Conservation (phyloP, 768 basidiomycete genomes). For the Hericium rajendrae region DNA sequence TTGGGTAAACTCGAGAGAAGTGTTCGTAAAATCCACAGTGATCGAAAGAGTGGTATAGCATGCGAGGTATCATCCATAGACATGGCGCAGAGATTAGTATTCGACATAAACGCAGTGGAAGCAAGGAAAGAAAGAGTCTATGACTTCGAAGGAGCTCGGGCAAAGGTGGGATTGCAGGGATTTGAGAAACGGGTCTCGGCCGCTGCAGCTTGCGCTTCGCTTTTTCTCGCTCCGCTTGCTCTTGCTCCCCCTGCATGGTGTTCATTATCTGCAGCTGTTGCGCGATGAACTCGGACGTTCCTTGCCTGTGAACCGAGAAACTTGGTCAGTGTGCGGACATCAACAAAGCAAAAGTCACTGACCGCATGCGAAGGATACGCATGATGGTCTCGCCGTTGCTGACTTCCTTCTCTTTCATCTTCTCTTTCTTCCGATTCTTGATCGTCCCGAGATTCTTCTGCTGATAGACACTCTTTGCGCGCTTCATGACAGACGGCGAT, state of each 20-base stretch:
- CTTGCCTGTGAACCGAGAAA: constrained; percentile 37
- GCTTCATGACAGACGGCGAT: constrained; percentile 70
- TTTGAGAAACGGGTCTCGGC: constrained; percentile 26
- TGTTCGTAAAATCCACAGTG: too few relatives aligned
- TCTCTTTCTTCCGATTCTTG: constrained; percentile 86
- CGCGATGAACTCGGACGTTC: constrained; percentile 78
- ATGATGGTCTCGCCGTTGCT: constrained; percentile 83
- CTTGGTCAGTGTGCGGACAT: background rate
- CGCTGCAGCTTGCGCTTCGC: constrained; percentile 53
- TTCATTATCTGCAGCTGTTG: constrained; percentile 79
- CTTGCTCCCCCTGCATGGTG: constrained; percentile 76
- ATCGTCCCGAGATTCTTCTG: constrained; percentile 97
- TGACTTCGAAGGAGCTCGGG: constrained; percentile 14
- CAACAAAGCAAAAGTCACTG: constrained; percentile 15
- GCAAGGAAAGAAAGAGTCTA: background rate
- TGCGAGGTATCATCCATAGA: constrained; percentile 20
- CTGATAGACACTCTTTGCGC: constrained; percentile 85
- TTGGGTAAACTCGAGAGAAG: too few relatives aligned
- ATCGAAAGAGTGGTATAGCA: constrained; percentile 17
- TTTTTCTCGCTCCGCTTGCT: constrained; percentile 54
- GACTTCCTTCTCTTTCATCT: constrained; percentile 69
- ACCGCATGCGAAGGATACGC: constrained; percentile 94
- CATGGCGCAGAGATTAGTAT: background rate
- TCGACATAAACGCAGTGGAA: background rate
- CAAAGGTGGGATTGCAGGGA: constrained; percentile 24